Evolutionary conservation across 345 rosid genomes (phyloP).

Genomic region (Eucalyptus marginata): DNA sequence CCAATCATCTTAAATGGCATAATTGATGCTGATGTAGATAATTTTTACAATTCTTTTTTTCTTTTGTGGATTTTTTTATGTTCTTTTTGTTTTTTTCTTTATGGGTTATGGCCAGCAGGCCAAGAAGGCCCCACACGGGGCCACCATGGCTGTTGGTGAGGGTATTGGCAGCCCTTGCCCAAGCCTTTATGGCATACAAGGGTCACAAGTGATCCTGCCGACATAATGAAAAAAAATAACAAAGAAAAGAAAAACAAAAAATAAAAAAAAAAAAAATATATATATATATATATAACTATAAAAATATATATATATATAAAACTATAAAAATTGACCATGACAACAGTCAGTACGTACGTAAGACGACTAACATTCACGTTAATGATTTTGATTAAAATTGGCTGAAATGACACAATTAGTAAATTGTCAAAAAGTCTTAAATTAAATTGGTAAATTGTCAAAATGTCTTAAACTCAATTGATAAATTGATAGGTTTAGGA

Average conservation of each 20-base stretch:
- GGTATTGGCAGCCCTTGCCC: no score
- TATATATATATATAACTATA: no score
- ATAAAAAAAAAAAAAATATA: no score
- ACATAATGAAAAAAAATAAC: not conserved
- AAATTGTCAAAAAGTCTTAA: no score
- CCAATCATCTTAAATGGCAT: accelerated
- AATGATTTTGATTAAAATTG: not conserved
- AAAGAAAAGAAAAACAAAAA: not conserved
- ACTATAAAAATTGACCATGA: not conserved
- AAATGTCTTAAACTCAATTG: not conserved
- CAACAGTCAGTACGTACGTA: accelerated
- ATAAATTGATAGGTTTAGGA: no score
- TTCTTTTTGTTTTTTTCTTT: accelerated
- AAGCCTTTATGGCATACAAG: no score
- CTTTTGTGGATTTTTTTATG: not conserved
- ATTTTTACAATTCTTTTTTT: not conserved
- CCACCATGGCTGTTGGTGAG: no score
- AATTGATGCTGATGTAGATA: accelerated
- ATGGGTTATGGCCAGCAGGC: no score
- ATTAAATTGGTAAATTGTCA: not conserved
- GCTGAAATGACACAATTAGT: accelerated
- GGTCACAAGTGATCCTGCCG: not conserved
- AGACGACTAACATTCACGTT: accelerated
- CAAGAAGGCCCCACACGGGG: accelerated
- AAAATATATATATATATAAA: not conserved